phyloP scores from a whole-genome alignment of 176 grass and related monocot species.

The Bolboschoenus planiculmis region DNA sequence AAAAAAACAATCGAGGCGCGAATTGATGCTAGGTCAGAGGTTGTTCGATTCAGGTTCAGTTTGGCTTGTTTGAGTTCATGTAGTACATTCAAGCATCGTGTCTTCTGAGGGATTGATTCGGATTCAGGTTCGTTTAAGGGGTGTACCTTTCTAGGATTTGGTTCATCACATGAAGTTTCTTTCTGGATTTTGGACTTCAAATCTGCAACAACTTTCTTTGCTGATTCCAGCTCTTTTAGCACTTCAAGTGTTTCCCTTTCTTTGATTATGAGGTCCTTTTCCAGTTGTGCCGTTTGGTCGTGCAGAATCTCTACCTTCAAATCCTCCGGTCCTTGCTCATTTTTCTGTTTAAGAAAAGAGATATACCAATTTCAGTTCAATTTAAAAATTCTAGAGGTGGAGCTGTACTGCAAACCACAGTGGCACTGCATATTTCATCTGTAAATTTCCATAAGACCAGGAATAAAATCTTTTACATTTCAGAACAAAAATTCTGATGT shows the following conservation, averaged over 20 bases:
- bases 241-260: slow-evolving; percentile 77
- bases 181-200: slow-evolving; percentile 69
- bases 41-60: slow-evolving; percentile 42
- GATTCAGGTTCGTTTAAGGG: not conserved
- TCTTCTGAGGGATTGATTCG: not conserved
- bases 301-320: slow-evolving; percentile 17
- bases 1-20: slow-evolving; percentile 41
- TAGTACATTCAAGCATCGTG: slow-evolving; percentile 18
- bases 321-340: slow-evolving; percentile 20
- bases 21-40: slow-evolving; percentile 45
- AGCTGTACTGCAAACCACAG: not conserved
- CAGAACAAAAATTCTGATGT: not conserved
- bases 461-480: not conserved
- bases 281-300: slow-evolving; percentile 53
- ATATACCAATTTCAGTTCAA: not conserved
- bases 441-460: not conserved
- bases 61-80: slow-evolving; percentile 52
- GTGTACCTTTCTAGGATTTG: slow-evolving; percentile 19
- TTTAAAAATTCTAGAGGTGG: not conserved
- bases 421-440: not conserved
- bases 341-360: slow-evolving; percentile 32
- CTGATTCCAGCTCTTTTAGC: slow-evolving; percentile 68
- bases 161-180: slow-evolving; percentile 36
- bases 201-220: slow-evolving; percentile 61
- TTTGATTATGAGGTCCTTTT: slow-evolving; percentile 67